Evolutionary conservation across 2,329 filamentous ascomycete genomes (phyloP), one percentile per base, ranked within the genome.

Genomic region (Malbranchea zuffiana): DNA sequence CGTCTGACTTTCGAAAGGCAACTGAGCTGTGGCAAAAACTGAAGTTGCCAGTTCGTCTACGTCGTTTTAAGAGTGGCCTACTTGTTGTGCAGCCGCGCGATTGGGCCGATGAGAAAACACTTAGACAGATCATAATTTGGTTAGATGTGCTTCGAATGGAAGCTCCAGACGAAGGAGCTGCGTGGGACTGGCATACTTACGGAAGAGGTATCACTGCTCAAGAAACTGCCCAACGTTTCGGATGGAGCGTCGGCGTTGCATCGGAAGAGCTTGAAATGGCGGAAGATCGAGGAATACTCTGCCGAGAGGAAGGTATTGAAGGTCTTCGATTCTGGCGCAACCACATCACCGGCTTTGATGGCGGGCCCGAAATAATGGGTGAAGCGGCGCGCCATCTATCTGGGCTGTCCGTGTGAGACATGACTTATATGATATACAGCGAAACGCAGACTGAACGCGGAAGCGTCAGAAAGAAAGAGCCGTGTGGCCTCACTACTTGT

Each of bases 201-300:
- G 87, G 90, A 0, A 73, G 79, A 39, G 86, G 90, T 6, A 78
- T 96, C 18, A 95, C 86, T 10, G 85, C 86, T 1, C 83, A 90
- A 53, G 87, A 96, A 53, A 75, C 78, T 0, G 90, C 90, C 0
- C 83, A 92, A 57, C 70, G 76, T 33, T 98, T 98, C 60, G 84
- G 87, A 4, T 98, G 90, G 90, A 96, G 90, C 55, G 80, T 98
- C 5, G 90, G 90, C 6, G 88, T 98, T 15, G 90, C 90, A 1
- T 82, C 81, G 42, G 90, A 96, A 57, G 90, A 98, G 62, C 68
- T 98, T 8, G 83, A 95, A 55, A 95, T 98, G 88, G 87, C 87
- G 0, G 90, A 98, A 59, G 88, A 96, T 56, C 76, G 74, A 39
- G 90, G 90, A 0, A 75, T 78, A 2, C 57, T 98, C 13, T 96